phyloP scores from a whole-genome alignment of 129 eudicot species.

The Tanacetum coccineum region DNA sequence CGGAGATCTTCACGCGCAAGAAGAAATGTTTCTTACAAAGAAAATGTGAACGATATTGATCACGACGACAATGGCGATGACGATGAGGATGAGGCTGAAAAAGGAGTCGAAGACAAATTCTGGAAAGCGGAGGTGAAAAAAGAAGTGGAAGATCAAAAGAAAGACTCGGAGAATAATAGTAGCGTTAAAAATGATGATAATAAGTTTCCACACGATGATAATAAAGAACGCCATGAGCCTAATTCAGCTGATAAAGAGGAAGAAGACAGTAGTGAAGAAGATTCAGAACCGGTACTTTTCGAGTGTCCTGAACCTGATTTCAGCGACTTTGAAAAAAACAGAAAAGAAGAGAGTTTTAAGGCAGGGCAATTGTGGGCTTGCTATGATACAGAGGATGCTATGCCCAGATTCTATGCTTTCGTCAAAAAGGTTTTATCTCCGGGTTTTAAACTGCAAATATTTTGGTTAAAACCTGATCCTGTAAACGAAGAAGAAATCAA shows the following conservation, averaged over 20 bases:
- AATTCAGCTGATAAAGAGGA: slow-evolving; percentile 20
- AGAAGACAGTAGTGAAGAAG: slow-evolving; percentile 24
- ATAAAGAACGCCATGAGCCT: background rate
- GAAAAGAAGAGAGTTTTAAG: slow-evolving; percentile 35
- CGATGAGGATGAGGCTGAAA: background rate
- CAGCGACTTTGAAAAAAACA: slow-evolving; percentile 49
- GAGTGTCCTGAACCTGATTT: slow-evolving; percentile 68
- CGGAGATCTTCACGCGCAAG: slow-evolving; percentile 54
- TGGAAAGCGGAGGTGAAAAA: slow-evolving; percentile 25
- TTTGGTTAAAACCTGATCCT: slow-evolving; percentile 62
- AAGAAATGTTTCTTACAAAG: slow-evolving; percentile 54
- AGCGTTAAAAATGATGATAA: background rate
- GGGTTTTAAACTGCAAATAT: slow-evolving; percentile 37
- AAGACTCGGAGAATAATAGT: slow-evolving; percentile 10
- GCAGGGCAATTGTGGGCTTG: slow-evolving; percentile 71
- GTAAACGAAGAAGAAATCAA: slow-evolving; percentile 34
- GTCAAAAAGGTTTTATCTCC: slow-evolving; percentile 35
- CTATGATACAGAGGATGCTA: slow-evolving; percentile 56
- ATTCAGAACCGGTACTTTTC: slow-evolving; percentile 28
- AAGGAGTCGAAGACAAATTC: slow-evolving; percentile 1
- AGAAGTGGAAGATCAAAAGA: slow-evolving; percentile 18
- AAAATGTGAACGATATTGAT: slow-evolving; percentile 36
- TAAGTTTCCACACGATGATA: slow-evolving; percentile 5
- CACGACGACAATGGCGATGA: slow-evolving; percentile 10
- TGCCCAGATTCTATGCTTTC: slow-evolving; percentile 79